phyloP scores from a whole-genome alignment of 139 green algal genomes.

The Prasinococcaceae sp. region DNA sequence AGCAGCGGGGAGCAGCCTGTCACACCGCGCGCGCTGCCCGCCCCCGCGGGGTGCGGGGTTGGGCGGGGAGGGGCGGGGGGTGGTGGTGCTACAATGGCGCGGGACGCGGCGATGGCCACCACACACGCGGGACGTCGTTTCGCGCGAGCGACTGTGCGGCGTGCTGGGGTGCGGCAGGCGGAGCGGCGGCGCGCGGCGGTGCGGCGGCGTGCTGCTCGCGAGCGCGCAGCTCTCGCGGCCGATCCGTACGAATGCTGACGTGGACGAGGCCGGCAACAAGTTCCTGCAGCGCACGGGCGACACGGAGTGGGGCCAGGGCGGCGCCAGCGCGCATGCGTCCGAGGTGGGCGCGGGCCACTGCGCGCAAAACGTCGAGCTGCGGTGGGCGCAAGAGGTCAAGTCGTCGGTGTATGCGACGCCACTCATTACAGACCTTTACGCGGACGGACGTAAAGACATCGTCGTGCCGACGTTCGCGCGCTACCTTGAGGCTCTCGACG shows the following conservation, averaged over 20 bases:
- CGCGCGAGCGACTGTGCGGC: no score
- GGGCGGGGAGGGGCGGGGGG: no score
- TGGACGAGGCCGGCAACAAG: constrained; percentile 50
- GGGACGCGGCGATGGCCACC: no score
- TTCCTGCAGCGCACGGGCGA: constrained; percentile 34
- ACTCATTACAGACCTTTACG: constrained; percentile 84
- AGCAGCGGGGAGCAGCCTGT: no score
- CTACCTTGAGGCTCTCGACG: constrained; percentile 82
- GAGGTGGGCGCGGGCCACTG: constrained; percentile 11
- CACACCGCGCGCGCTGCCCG: no score
- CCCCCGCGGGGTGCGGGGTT: no score
- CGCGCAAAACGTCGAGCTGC: constrained; percentile 50
- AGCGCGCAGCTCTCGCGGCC: constrained; percentile 4
- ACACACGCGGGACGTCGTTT: no score
- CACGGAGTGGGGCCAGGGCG: not conserved
- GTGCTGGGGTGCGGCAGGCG: no score
- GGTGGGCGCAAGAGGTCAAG: constrained; percentile 73
- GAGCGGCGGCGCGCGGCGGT: no score
- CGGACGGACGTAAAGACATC: constrained; percentile 78
- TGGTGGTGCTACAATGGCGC: no score
- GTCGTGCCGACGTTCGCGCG: constrained; percentile 86
- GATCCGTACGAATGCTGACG: no score
- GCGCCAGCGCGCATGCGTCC: not conserved
- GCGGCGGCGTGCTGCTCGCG: no score
- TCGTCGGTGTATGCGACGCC: constrained; percentile 83